Base-by-base conservation (phyloP, 805 yeast species). In the Lachancea cidri region DNA sequence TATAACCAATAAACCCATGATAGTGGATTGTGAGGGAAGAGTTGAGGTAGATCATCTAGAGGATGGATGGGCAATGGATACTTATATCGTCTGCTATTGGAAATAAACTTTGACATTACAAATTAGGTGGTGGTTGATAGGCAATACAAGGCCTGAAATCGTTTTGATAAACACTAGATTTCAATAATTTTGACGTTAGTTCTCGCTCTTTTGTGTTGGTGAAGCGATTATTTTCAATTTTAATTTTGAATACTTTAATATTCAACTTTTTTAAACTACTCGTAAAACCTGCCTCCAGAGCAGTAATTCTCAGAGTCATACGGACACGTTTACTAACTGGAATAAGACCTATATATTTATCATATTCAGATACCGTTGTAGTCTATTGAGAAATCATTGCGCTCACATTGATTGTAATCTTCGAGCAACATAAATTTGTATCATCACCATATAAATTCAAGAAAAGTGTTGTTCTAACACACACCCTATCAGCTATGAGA, bases 351-450 rank as follows among this genome's bases (percentile, higher is more conserved):
- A 22, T 34, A 9, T n/a, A n/a, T 44, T 42, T 41, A 45, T 27
- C 36, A 30, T 30, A 30, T 30, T 83, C 95, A 86, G 95, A 86
- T 86, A 86, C 95, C 95, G 95, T 86, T 86, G 94, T 86, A 86
- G 95, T 86, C 95, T 81, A 74, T 76, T 76, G 79, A 75, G 80
- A 74, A 79, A 77, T 76, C 81, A 67, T 59, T 74, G 82, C 73
- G 80, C 84, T 73, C 76, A 77, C 86, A 79, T 58, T 53, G 77
- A 62, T 43, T 33, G 52, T 43, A 50, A 59, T 60, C 72, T 70
- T 71, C 75, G 60, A 68, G 74, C 72, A 62, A 67, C 66, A 53
- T n/a, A 41, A 47, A 47, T 48, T 39, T 33, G 42, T 42, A 36
- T 50, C 51, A 58, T 62, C 67, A 62, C 60, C 62, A 60, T 51